A percentile compares a stretch with the other conserved stretches of the same genome.
Conservation (phyloP, 1,139 yeast species). For the Suhomyces atakaporum region DNA sequence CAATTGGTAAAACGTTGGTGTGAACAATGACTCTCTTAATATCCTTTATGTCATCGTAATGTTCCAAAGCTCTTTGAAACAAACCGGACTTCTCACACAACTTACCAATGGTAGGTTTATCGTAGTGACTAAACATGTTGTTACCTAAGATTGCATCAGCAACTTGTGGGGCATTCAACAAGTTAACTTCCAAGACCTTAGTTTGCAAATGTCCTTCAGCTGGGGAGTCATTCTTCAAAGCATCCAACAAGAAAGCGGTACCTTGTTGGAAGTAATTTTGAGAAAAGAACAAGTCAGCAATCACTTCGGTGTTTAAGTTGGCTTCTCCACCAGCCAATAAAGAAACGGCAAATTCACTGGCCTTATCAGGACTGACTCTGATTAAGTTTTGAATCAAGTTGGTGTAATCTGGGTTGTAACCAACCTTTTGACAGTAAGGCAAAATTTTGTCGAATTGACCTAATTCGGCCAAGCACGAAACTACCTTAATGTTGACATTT, state of each 20-base stretch:
- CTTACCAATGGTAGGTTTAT: constrained; percentile 87
- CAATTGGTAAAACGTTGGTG: constrained; percentile 82
- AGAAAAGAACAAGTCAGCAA: constrained; percentile 92
- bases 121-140: constrained; percentile 93
- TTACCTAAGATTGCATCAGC: constrained; percentile 98
- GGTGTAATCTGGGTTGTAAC: constrained; percentile 87
- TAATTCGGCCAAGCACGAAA: constrained; percentile 87
- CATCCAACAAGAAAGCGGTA: constrained; percentile 96
- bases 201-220: constrained; percentile 97
- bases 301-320: constrained; percentile 75
- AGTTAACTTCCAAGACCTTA: constrained; percentile 86
- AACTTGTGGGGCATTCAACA: constrained; percentile 97
- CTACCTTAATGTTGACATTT: constrained; percentile 84
- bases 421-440: constrained; percentile 90
- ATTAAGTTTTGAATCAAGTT: constrained; percentile 88
- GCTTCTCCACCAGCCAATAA: constrained; percentile 65
- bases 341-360: constrained; percentile 94
- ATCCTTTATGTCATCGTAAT: constrained; percentile 91
- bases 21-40: constrained; percentile 93
- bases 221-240: constrained; percentile 90
- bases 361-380: constrained; percentile 95
- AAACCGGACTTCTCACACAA: constrained; percentile 94
- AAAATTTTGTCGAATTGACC: constrained; percentile 96
- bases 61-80: constrained; percentile 92
- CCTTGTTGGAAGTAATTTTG: constrained; percentile 97